Conservation (phyloP, 2,329 filamentous ascomycete genomes). For the Cercospora berteroae region DNA sequence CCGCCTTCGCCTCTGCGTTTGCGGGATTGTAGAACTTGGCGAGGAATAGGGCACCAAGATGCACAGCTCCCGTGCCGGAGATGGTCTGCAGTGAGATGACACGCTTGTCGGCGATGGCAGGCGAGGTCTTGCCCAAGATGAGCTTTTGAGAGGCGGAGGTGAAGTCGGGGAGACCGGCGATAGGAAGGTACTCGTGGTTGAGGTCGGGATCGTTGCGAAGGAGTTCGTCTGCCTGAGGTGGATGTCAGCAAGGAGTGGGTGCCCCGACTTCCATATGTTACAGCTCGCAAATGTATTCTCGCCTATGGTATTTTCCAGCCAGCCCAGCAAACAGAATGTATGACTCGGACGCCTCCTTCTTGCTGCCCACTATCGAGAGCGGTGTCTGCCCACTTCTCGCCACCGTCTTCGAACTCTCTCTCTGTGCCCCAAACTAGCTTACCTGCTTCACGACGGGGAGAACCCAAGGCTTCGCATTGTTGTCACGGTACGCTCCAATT, state of each 20-base stretch:
- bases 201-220: conserved; percentile 83
- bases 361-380: neutral
- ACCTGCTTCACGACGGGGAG: conserved; percentile 96
- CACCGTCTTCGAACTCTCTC: neutral
- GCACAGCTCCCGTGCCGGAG: conserved; percentile 92
- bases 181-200: conserved; percentile 98
- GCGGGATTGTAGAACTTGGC: conserved; percentile 75
- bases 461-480: conserved; percentile 96
- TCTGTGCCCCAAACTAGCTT: conserved; percentile 32
- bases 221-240: conserved; percentile 76
- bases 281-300: neutral
- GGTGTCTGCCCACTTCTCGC: neutral
- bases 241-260: neutral
- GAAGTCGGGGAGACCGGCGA: conserved; percentile 81
- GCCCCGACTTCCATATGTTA: neutral
- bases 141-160: conserved; percentile 88
- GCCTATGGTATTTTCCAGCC: no score
- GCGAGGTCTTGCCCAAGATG: conserved; percentile 75
- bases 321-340: neutral
- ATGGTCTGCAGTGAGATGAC: conserved; percentile 85
- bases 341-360: neutral
- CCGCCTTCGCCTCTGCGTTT: conserved; percentile 61
- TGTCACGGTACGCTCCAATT: conserved; percentile 90
- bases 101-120: conserved; percentile 80
- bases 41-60: conserved; percentile 91